These are phyloP conservation scores for Boletus barrowsii DNA, from an alignment of 768 basidiomycete species.

Conservation along the genomic window DNA sequence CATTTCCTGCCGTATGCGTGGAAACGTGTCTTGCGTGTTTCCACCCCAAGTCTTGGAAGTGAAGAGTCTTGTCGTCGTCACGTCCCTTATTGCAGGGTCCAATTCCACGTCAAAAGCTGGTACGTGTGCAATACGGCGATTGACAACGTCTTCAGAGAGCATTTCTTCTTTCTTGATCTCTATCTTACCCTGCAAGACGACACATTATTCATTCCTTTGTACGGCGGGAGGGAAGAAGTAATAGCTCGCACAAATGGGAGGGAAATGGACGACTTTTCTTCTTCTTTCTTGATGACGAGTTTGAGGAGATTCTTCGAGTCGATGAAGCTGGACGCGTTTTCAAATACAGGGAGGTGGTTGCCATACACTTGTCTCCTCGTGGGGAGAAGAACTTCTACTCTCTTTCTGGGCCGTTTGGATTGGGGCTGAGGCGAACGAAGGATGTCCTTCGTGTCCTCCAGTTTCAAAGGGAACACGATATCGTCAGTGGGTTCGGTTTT, in stretches of 20 bases:
- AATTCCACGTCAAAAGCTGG: slow-evolving; percentile 7
- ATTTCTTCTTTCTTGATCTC: slow-evolving; percentile 19
- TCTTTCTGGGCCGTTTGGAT: not conserved
- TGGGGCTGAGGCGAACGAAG: not conserved
- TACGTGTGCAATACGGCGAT: slow-evolving; percentile 3
- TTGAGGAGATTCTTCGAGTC: not conserved
- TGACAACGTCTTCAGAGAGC: slow-evolving; percentile 21
- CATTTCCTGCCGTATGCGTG: slow-evolving; percentile 8
- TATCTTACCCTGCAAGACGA: slow-evolving; percentile 2
- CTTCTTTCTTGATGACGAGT: slow-evolving; percentile 13
- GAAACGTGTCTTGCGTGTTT: slow-evolving; percentile 14
- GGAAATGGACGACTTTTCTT: not conserved
- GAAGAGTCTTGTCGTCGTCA: slow-evolving; percentile 13
- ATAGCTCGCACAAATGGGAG: not conserved
- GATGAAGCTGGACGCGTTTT: slow-evolving; percentile 9
- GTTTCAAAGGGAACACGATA: not conserved
- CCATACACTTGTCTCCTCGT: slow-evolving; percentile 9
- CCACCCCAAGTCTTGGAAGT: slow-evolving; percentile 21
- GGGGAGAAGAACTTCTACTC: slow-evolving; percentile 11
- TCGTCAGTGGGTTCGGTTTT: slow-evolving; percentile 9
- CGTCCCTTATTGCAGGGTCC: slow-evolving; percentile 16
- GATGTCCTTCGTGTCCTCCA: not conserved
- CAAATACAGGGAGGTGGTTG: slow-evolving; percentile 5
- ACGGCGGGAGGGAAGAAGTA: not conserved
- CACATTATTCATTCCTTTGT: not conserved